Percentiles rank a stretch among this genome's conserved stretches.
Conservation (phyloP, 2,329 filamentous ascomycete species). For the Penicillium freii region DNA sequence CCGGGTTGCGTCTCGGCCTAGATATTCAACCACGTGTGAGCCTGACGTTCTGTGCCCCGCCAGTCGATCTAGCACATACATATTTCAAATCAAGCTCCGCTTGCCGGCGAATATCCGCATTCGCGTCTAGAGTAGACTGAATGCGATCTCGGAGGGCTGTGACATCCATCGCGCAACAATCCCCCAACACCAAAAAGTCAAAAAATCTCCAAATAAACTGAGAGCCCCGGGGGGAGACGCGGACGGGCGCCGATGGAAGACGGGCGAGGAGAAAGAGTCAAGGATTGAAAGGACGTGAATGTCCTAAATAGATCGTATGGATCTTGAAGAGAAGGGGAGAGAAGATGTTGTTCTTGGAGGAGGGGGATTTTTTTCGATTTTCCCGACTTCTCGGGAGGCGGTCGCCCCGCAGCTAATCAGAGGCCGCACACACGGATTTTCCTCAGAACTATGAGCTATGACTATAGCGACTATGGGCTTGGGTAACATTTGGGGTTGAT, state of each 20-base stretch:
- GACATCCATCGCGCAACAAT: constrained; percentile 56
- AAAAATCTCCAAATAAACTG: constrained; percentile 26
- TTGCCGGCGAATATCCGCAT: constrained; percentile 61
- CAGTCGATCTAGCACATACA: constrained; percentile 45
- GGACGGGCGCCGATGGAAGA: constrained; percentile 20
- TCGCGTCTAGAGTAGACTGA: constrained; percentile 61
- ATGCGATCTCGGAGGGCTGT: constrained; percentile 62
- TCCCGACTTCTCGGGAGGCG: constrained; percentile 18
- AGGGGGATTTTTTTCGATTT: constrained; percentile 26
- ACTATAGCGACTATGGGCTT: not conserved
- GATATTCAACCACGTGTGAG: constrained; percentile 21
- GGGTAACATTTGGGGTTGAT: not conserved
- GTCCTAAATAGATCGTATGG: constrained; percentile 15
- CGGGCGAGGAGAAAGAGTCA: not conserved
- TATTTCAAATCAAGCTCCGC: constrained; percentile 65
- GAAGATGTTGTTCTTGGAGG: constrained; percentile 21
- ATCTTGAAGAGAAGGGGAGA: constrained; percentile 15
- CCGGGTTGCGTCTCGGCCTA: constrained; percentile 88
- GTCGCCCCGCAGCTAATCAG: constrained; percentile 32
- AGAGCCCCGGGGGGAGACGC: constrained; percentile 20
- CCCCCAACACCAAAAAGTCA: constrained; percentile 34
- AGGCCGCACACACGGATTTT: constrained; percentile 27
- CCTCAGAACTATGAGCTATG: not conserved
- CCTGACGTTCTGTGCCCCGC: constrained; percentile 13
- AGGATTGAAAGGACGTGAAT: constrained; percentile 12